phyloP scores from a whole-genome alignment of 2,329 filamentous ascomycete species.

The Xylariaceae sp. region DNA sequence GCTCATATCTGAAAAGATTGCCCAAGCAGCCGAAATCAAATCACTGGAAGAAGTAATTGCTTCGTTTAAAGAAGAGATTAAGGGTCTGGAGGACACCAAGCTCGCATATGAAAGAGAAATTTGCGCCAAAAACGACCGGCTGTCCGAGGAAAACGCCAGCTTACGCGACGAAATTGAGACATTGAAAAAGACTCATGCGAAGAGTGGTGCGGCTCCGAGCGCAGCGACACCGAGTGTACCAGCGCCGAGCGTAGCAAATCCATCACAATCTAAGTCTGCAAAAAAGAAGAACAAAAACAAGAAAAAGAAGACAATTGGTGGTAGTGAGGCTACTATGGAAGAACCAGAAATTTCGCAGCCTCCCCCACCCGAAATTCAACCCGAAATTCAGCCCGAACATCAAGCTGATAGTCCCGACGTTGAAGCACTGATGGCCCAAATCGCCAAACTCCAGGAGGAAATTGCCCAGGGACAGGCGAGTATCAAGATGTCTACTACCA shows the following conservation, averaged over 20 bases:
- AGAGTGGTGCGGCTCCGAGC: background rate
- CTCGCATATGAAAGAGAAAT: conserved; percentile 16
- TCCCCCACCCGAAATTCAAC: conserved; percentile 14
- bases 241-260: background rate
- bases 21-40: no score
- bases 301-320: conserved; percentile 75
- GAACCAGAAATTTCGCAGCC: conserved; percentile 32
- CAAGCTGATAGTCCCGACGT: conserved; percentile 29
- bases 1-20: no score
- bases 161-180: conserved; percentile 36
- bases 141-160: conserved; percentile 39
- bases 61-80: conserved; percentile 45
- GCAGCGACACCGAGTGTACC: no score
- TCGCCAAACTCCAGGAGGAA: conserved; percentile 47
- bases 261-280: conserved; percentile 40
- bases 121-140: conserved; percentile 21
- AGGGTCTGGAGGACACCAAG: conserved; percentile 27
- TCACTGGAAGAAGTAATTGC: no score
- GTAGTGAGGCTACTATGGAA: conserved; percentile 33
- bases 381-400: no score
- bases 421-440: conserved; percentile 43
- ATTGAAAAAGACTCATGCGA: background rate
- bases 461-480: conserved; percentile 62
- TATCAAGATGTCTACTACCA: conserved; percentile 65
- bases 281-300: conserved; percentile 90